Evolutionary conservation across 2,329 filamentous ascomycete genomes (phyloP).

Genomic region (Elsinoe necatrix): DNA sequence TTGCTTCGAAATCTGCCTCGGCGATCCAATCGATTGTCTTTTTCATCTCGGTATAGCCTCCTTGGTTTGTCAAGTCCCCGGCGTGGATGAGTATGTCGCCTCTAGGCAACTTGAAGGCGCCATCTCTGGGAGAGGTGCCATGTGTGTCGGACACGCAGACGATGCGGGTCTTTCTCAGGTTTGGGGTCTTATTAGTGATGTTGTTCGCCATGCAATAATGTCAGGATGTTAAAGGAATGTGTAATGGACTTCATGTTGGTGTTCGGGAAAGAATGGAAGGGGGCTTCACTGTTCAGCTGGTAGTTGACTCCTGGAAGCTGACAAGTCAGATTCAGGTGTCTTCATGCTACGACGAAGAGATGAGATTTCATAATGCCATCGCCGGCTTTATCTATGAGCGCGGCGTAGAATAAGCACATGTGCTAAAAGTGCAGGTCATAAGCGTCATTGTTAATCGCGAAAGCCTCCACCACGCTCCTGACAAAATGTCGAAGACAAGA

Average conservation of each 20-base stretch:
- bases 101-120: conserved; percentile 53
- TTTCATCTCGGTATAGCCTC: conserved; percentile 49
- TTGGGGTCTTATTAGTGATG: background rate
- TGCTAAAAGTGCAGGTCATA: background rate
- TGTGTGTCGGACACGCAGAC: conserved; percentile 74
- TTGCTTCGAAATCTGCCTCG: conserved; percentile 57
- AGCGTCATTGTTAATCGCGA: background rate
- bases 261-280: background rate
- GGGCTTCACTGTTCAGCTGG: background rate
- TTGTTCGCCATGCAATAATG: background rate
- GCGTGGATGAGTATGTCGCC: conserved; percentile 70
- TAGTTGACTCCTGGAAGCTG: background rate
- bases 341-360: background rate
- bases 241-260: background rate
- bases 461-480: background rate
- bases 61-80: conserved; percentile 68
- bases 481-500: background rate
- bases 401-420: background rate
- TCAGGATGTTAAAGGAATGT: background rate
- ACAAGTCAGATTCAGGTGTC: background rate
- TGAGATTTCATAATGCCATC: background rate
- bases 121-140: conserved; percentile 47
- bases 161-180: conserved; percentile 47
- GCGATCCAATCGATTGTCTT: conserved; percentile 60
- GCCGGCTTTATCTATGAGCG: background rate